Conservation (phyloP, 2,329 filamentous ascomycete genomes). For the Stachybotrys echinatus region DNA sequence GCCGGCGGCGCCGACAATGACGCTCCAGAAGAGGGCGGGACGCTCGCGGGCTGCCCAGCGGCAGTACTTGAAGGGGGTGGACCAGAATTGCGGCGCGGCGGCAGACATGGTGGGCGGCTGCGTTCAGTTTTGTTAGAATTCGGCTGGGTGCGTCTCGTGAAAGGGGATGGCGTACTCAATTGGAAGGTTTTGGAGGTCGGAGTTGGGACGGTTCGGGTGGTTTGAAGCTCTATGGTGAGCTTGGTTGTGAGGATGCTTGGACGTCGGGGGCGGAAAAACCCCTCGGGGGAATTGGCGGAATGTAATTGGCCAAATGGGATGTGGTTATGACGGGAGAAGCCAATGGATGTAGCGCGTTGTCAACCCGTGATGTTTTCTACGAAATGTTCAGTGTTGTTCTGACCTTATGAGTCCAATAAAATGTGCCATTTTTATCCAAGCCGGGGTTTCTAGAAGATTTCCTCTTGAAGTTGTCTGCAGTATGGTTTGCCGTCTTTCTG, state of each 20-base stretch:
- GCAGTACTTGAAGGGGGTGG: constrained; percentile 74
- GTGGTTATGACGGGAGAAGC: neutral
- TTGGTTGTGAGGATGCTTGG: neutral
- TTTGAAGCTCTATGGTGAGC: constrained; percentile 8
- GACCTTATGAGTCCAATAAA: no score
- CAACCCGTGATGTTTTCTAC: no score
- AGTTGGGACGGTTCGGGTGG: constrained; percentile 13
- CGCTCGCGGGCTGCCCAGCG: constrained; percentile 84
- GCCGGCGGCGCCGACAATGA: constrained; percentile 66
- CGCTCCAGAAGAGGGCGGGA: constrained; percentile 87
- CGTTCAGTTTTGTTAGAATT: constrained; percentile 1
- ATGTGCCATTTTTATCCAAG: no score
- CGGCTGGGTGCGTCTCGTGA: neutral
- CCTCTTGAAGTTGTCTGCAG: no score
- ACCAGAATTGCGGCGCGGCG: constrained; percentile 71
- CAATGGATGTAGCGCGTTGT: no score
- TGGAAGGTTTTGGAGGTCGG: constrained; percentile 18
- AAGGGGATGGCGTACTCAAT: constrained; percentile 24
- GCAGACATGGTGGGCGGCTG: constrained; percentile 48
- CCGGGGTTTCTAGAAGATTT: no score
- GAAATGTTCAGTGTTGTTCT: no score
- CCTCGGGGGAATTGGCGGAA: neutral
- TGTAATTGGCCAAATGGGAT: neutral
- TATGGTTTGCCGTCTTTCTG: no score
- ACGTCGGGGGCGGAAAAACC: neutral